Evolutionary conservation across 371 early-diverging fungal genomes (phyloP), one percentile per base, ranked within the genome.

Genomic region (Gilbertella persicaria): DNA sequence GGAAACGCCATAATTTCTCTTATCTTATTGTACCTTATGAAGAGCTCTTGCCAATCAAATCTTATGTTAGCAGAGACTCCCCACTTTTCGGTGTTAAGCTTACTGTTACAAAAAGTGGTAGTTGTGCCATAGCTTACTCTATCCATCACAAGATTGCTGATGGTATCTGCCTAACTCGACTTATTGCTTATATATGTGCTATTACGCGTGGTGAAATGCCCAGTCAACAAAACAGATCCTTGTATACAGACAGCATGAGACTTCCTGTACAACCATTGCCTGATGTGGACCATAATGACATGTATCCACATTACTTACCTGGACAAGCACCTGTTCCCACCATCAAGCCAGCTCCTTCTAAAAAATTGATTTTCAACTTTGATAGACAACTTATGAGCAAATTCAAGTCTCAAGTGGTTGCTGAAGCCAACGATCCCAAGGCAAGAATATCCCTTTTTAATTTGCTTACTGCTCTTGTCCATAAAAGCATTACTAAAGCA

Each of bases 111-210:
- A 33, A 21, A 33, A 23, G 35, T 28, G 60, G 60, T 5, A 45
- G 60, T 23, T 45, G 45, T 29, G 33, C 35, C 2, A 1, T 60
- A 0, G 37, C 39, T 9, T 26, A 44, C 13, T 49, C 49, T 3
- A 16, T 49, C 7, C 53, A 60, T 43, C 60, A 60, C 17, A 60
- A 60, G 30, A 36, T 60, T 17, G 44, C 41, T 14, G 60, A 60
- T 9, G 60, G 60, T 16, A 19, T 30, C 12, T 29, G 36, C 4
- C 21, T 30, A 12, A 30, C 38, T 4, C 20, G 38, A 10, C 49
- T 60, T 26, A 9, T 60, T 1, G 14, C 20, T 9, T 9, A 38
- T 6, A 42, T 53, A 20, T 17, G 17, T 5, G 19, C 35, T 30
- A 38, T 60, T 5, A 13, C 39, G 16, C 48, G 49, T 1, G 50